Conservation (phyloP, 2,329 filamentous ascomycete species). For the Cordyceps fumosorosea region DNA sequence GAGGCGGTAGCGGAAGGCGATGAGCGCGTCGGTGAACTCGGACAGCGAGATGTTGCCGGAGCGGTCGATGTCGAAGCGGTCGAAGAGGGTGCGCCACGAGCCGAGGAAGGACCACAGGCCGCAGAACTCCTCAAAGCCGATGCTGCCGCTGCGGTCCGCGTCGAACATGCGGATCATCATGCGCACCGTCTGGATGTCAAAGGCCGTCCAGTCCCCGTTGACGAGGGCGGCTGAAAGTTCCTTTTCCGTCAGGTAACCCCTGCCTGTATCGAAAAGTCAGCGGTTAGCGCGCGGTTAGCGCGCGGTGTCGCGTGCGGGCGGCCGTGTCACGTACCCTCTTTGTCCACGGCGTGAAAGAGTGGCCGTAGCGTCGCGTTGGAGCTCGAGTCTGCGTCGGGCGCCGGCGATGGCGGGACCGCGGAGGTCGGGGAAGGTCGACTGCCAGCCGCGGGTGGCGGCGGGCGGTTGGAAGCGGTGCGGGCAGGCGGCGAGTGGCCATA, state of each 20-base stretch:
- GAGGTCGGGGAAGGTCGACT: constrained; percentile 49
- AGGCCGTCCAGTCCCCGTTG: constrained; percentile 92
- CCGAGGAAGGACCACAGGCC: constrained; percentile 94
- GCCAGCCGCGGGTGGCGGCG: constrained; percentile 35
- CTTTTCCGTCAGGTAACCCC: constrained; percentile 74
- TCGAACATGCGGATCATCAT: constrained; percentile 99
- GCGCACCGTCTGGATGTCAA: constrained; percentile 86
- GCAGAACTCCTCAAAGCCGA: constrained; percentile 94
- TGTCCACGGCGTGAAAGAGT: constrained; percentile 87
- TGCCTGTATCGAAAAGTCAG: constrained; percentile 40
- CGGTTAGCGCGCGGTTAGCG: not conserved
- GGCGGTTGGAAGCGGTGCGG: constrained; percentile 30
- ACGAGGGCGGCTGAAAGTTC: constrained; percentile 88
- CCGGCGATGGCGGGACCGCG: constrained; percentile 60
- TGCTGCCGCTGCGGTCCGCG: constrained; percentile 77
- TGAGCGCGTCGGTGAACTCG: constrained; percentile 85
- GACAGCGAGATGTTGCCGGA: constrained; percentile 78
- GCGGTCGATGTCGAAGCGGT: constrained; percentile 85
- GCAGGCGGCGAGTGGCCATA: constrained; percentile 47
- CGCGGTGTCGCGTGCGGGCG: not conserved
- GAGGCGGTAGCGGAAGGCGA: constrained; percentile 89
- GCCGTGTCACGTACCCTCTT: constrained; percentile 48
- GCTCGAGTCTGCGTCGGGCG: constrained; percentile 40
- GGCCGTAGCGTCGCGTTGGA: constrained; percentile 72
- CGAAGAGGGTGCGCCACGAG: constrained; percentile 89